phyloP scores from a whole-genome alignment of 495 filamentous ascomycete genomes.

The Neurospora sp. region DNA sequence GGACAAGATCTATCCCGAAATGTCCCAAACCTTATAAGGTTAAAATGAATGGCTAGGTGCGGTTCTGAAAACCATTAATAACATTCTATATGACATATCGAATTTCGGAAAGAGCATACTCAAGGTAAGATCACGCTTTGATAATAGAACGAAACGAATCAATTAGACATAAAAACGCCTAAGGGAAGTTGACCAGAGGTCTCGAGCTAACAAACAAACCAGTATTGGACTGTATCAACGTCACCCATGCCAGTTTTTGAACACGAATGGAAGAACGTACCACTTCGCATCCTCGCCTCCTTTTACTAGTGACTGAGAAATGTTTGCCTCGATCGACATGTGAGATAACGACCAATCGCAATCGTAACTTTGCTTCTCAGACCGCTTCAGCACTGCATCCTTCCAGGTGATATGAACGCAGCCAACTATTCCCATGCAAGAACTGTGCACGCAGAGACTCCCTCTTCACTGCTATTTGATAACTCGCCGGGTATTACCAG shows the following conservation, averaged over 20 bases:
- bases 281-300: not conserved
- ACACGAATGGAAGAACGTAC: not conserved
- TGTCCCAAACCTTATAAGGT: no score
- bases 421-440: not conserved
- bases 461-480: not conserved
- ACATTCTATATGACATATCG: no score
- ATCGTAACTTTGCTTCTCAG: not conserved
- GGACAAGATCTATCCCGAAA: no score
- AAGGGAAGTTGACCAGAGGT: no score
- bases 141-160: no score
- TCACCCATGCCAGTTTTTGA: not conserved
- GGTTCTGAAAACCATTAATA: no score
- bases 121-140: no score
- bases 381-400: not conserved
- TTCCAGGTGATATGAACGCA: not conserved
- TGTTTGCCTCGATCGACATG: not conserved
- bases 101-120: no score
- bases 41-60: no score
- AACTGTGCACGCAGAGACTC: not conserved
- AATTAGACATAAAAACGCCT: no score
- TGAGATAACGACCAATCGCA: not conserved
- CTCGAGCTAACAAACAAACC: no score
- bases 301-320: not conserved
- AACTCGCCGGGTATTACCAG: not conserved
- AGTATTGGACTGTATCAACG: not conserved